A percentile compares a stretch with the other conserved stretches of the same genome.
phyloP scores from a whole-genome alignment of 768 basidiomycete genomes.

The Amanita exitialis region DNA sequence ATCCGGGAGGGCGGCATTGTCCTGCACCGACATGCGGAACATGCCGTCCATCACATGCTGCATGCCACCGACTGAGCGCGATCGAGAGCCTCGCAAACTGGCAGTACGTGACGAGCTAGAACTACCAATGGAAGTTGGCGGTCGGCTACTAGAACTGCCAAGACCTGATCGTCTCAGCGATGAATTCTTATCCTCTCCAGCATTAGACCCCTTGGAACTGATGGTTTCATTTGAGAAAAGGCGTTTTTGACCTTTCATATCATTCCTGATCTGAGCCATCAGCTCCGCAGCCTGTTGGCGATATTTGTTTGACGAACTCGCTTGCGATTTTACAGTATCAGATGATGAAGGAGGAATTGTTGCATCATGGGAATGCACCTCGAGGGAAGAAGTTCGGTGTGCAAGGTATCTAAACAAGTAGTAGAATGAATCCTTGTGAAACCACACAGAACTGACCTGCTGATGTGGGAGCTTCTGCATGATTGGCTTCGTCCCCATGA shows the following conservation, averaged over 20 bases:
- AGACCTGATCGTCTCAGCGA: neutral
- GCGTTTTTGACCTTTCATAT: slow-evolving; percentile 67
- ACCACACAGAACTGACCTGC: slow-evolving; percentile 12
- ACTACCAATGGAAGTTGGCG: neutral
- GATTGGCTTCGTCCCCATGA: slow-evolving; percentile 7
- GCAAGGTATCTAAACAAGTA: slow-evolving; percentile 16
- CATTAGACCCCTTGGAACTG: neutral
- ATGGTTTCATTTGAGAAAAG: slow-evolving; percentile 55
- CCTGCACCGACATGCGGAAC: slow-evolving; percentile 29
- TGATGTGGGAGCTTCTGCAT: slow-evolving; percentile 8
- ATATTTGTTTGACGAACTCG: slow-evolving; percentile 46
- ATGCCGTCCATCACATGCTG: neutral
- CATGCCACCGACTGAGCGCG: neutral
- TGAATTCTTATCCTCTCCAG: slow-evolving; percentile 6
- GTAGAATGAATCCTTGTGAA: neutral
- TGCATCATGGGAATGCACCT: slow-evolving; percentile 19
- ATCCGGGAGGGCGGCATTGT: slow-evolving; percentile 9
- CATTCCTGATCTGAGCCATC: slow-evolving; percentile 80
- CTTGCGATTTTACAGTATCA: slow-evolving; percentile 21
- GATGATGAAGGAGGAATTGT: slow-evolving; percentile 19
- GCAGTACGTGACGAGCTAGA: neutral
- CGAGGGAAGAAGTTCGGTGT: slow-evolving; percentile 22
- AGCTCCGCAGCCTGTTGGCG: slow-evolving; percentile 68
- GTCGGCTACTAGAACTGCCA: slow-evolving; percentile 1
- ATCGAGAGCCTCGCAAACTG: neutral